These are phyloP conservation scores for Ramalina peruviana DNA, from an alignment of 495 filamentous ascomycete species.

Conservation along the genomic window DNA sequence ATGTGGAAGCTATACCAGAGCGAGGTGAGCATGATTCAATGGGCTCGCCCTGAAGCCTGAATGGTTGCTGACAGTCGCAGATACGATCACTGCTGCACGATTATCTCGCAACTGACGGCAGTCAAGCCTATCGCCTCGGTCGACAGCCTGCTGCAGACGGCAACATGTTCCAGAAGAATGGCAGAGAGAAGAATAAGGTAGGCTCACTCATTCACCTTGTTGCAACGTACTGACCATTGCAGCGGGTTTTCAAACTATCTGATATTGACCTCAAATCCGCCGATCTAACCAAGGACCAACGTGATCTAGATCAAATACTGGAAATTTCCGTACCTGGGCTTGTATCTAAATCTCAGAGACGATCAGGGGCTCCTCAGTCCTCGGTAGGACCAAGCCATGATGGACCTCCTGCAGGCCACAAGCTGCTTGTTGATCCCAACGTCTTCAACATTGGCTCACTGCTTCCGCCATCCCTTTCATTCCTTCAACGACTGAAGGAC, in stretches of 20 bases:
- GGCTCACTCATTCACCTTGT: neutral
- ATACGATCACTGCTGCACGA: slow-evolving; percentile 91
- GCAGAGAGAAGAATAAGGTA: slow-evolving; percentile 57
- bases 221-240: slow-evolving; percentile 14
- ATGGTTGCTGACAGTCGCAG: slow-evolving; percentile 35
- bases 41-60: neutral
- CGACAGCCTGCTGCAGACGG: slow-evolving; percentile 32
- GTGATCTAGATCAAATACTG: slow-evolving; percentile 82
- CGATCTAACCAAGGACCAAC: slow-evolving; percentile 65
- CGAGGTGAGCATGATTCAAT: slow-evolving; percentile 33
- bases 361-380: slow-evolving; percentile 21
- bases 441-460: slow-evolving; percentile 96
- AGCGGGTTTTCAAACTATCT: slow-evolving; percentile 79
- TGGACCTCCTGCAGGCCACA: slow-evolving; percentile 56
- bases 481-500: slow-evolving; percentile 78
- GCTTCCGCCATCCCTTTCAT: slow-evolving; percentile 83
- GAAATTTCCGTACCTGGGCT: slow-evolving; percentile 83
- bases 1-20: slow-evolving; percentile 85
- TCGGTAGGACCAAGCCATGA: slow-evolving; percentile 23
- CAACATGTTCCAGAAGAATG: slow-evolving; percentile 44
- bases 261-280: slow-evolving; percentile 65
- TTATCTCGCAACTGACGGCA: slow-evolving; percentile 88
- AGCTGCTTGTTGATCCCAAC: slow-evolving; percentile 83
- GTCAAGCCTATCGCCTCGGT: slow-evolving; percentile 37
- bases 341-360: slow-evolving; percentile 58